Conservation (phyloP, 1,284 basidiomycete species). For the Ustilago esculenta region DNA sequence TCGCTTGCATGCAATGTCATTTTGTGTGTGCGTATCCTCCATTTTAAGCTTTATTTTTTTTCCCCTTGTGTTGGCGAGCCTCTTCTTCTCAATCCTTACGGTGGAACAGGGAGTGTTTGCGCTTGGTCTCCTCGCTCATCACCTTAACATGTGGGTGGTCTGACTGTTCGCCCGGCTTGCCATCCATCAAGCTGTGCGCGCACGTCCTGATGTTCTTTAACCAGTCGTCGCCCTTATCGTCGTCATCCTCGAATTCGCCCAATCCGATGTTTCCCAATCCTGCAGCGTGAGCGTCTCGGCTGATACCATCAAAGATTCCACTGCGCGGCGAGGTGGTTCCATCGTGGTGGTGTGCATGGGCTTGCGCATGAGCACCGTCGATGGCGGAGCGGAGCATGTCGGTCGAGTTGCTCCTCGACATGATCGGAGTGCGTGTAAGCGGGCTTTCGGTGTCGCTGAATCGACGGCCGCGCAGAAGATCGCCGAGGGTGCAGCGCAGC, state of each 20-base stretch:
- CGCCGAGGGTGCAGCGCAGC: slow-evolving; percentile 90
- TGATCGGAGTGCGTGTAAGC: slow-evolving; percentile 56
- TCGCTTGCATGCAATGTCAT: no score
- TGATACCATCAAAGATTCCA: slow-evolving; percentile 24
- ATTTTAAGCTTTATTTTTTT: background rate
- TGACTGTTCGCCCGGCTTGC: slow-evolving; percentile 49
- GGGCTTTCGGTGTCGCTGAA: slow-evolving; percentile 60
- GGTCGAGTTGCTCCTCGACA: slow-evolving; percentile 54
- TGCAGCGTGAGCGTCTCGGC: slow-evolving; percentile 39
- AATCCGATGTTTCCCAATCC: slow-evolving; percentile 46
- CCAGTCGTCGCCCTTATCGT: slow-evolving; percentile 68
- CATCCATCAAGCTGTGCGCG: slow-evolving; percentile 53
- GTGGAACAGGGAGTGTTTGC: slow-evolving; percentile 59
- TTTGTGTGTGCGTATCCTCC: slow-evolving; percentile 2
- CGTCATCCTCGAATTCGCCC: slow-evolving; percentile 65
- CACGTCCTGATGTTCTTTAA: slow-evolving; percentile 66
- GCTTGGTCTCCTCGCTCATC: slow-evolving; percentile 56
- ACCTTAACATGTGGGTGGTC: slow-evolving; percentile 64
- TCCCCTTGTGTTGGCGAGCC: no score
- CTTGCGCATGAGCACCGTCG: slow-evolving; percentile 30
- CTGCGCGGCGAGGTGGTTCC: slow-evolving; percentile 28
- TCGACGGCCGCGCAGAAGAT: slow-evolving; percentile 80
- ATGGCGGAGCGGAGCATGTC: slow-evolving; percentile 47
- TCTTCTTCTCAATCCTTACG: slow-evolving; percentile 49
- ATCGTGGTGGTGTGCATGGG: slow-evolving; percentile 12